Percentiles rank a stretch among this genome's conserved stretches.
Evolutionary conservation across 2,329 filamentous ascomycete genomes (phyloP).

Genomic region (Trichoderma afroharzianum): DNA sequence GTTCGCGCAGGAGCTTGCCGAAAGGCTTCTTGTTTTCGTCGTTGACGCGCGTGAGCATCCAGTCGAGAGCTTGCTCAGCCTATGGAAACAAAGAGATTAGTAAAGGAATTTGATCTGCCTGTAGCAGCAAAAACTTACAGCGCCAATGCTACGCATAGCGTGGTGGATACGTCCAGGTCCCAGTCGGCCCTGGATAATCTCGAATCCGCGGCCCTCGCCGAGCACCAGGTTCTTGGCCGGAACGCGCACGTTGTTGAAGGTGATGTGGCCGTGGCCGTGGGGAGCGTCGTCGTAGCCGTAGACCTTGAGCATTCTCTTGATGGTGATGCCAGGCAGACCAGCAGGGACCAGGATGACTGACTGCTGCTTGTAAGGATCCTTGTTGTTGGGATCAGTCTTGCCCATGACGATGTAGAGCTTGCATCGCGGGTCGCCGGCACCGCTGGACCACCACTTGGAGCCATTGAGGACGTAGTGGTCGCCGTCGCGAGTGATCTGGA

Average conservation of each 20-base stretch:
- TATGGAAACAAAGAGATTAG: constrained; percentile 24
- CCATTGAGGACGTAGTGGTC: constrained; percentile 91
- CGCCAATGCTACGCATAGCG: constrained; percentile 91
- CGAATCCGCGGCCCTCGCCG: constrained; percentile 90
- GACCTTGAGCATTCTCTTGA: constrained; percentile 88
- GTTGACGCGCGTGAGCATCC: constrained; percentile 92
- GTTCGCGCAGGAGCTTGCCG: constrained; percentile 78
- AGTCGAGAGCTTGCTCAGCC: constrained; percentile 88
- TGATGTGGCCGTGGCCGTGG: constrained; percentile 92
- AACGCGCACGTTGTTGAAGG: constrained; percentile 85
- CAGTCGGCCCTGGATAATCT: constrained; percentile 96
- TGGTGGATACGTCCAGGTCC: constrained; percentile 97
- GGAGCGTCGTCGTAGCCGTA: constrained; percentile 98
- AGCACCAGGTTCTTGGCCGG: constrained; percentile 81
- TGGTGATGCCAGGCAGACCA: constrained; percentile 77
- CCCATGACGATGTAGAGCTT: constrained; percentile 95
- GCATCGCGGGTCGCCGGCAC: constrained; percentile 89
- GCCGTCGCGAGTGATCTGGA: constrained; percentile 78
- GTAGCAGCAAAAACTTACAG: constrained; percentile 45
- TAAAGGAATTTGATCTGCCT: not conserved
- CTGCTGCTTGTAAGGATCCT: constrained; percentile 81
- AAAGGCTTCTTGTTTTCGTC: constrained; percentile 89
- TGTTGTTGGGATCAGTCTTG: constrained; percentile 75
- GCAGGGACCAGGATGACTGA: constrained; percentile 88
- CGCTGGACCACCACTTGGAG: constrained; percentile 99